Evolutionary conservation across 148 eudicot species (phyloP).

Genomic region (Limonium bicolor): DNA sequence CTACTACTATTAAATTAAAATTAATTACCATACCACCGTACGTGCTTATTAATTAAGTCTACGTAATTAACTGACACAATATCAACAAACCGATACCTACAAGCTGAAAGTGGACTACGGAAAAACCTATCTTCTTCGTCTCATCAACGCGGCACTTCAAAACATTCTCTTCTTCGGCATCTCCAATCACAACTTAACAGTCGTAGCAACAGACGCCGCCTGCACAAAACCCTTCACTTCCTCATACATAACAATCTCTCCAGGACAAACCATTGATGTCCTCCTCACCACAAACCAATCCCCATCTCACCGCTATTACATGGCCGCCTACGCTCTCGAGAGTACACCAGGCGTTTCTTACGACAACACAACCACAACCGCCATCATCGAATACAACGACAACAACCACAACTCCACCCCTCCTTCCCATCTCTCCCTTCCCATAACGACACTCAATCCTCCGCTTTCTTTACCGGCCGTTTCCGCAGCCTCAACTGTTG

Average conservation of each 20-base stretch:
- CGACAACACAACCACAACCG: conserved; percentile 50
- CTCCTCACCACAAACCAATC: conserved; percentile 5
- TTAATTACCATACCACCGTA: too few relatives aligned
- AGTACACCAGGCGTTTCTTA: neutral
- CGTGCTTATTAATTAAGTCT: too few relatives aligned
- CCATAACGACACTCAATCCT: too few relatives aligned
- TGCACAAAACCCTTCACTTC: conserved; percentile 3
- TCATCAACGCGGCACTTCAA: conserved; percentile 3
- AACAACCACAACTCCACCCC: too few relatives aligned
- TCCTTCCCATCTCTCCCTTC: too few relatives aligned
- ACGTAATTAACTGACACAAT: too few relatives aligned
- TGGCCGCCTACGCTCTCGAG: conserved; percentile 6
- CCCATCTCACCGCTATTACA: conserved; percentile 6
- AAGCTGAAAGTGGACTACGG: conserved; percentile 4
- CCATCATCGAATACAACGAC: conserved; percentile 73
- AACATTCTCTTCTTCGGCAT: conserved; percentile 1
- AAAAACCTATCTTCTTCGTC: conserved; percentile 6
- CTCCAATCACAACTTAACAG: conserved; percentile 4
- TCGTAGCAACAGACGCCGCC: conserved; percentile 5
- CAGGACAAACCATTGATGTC: conserved; percentile 11
- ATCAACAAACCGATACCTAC: conserved; percentile 8
- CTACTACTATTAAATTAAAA: too few relatives aligned
- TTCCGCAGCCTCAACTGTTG: too few relatives aligned
- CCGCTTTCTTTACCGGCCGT: too few relatives aligned
- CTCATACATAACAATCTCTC: conserved; percentile 3